A percentile compares a stretch with the other conserved stretches of the same genome.
phyloP scores from a whole-genome alignment of 2,329 filamentous ascomycete genomes.

The Aspergillus calidoustus region DNA sequence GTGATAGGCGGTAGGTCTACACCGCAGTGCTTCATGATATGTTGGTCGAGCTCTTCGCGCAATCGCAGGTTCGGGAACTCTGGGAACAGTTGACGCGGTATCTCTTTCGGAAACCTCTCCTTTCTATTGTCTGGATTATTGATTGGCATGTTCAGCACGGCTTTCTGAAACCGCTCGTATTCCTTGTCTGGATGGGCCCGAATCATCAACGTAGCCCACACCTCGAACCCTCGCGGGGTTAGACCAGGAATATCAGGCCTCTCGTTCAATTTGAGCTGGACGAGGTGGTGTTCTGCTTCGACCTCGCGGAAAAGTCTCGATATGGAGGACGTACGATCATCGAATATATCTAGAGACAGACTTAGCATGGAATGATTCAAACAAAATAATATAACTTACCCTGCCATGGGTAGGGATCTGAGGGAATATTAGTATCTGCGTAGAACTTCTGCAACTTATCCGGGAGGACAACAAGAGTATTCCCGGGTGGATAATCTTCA shows the following conservation, averaged over 20 bases:
- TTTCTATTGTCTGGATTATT: slow-evolving; percentile 66
- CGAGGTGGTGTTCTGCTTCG: slow-evolving; percentile 65
- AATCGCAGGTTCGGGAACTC: slow-evolving; percentile 59
- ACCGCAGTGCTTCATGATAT: slow-evolving; percentile 59
- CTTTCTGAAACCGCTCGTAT: slow-evolving; percentile 68
- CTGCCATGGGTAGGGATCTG: slow-evolving; percentile 71
- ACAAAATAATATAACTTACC: slow-evolving; percentile 51
- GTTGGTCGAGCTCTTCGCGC: slow-evolving; percentile 64
- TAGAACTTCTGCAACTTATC: slow-evolving; percentile 78
- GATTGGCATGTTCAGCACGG: slow-evolving; percentile 73
- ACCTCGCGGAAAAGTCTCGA: slow-evolving; percentile 62
- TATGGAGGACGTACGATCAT: slow-evolving; percentile 57
- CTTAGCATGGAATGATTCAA: slow-evolving; percentile 14
- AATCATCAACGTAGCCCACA: slow-evolving; percentile 75
- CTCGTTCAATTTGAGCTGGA: slow-evolving; percentile 59
- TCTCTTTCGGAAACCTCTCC: slow-evolving; percentile 77
- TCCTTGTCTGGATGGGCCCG: slow-evolving; percentile 78
- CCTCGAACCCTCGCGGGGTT: slow-evolving; percentile 69
- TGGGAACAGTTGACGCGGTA: slow-evolving; percentile 75
- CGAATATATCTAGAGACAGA: slow-evolving; percentile 56
- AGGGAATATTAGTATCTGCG: slow-evolving; percentile 63
- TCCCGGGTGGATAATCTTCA: slow-evolving; percentile 69
- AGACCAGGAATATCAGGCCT: slow-evolving; percentile 66
- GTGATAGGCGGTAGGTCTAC: slow-evolving; percentile 50
- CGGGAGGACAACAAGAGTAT: slow-evolving; percentile 73